A percentile compares a stretch with the other conserved stretches of the same genome.
phyloP scores from a whole-genome alignment of 208 protist genomes.

The Blechomonas ayalai region DNA sequence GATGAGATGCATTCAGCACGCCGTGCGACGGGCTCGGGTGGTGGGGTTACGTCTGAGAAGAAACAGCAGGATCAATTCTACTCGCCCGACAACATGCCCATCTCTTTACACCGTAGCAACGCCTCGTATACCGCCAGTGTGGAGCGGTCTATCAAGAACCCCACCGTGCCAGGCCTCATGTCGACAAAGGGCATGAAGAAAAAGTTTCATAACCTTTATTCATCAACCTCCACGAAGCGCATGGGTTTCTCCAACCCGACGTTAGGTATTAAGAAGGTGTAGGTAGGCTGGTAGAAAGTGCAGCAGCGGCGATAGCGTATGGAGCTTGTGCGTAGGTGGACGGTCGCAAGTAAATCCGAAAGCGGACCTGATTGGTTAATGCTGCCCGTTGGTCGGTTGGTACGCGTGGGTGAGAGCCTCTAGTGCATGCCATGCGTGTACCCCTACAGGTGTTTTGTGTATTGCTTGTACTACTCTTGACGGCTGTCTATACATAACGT shows the following conservation, averaged over 20 bases:
- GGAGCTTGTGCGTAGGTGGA: too few relatives aligned
- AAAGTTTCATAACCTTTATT: slow-evolving; percentile 89
- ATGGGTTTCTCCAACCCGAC: slow-evolving; percentile 86
- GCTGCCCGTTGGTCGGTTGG: too few relatives aligned
- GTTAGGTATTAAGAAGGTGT: slow-evolving; percentile 85
- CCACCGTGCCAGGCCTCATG: slow-evolving; percentile 85
- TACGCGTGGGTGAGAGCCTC: too few relatives aligned
- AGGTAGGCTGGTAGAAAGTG: slow-evolving; percentile 2
- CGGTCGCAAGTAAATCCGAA: too few relatives aligned
- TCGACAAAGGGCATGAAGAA: slow-evolving; percentile 89
- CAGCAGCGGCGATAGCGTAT: too few relatives aligned
- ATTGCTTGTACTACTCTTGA: too few relatives aligned
- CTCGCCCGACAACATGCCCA: slow-evolving; percentile 37
- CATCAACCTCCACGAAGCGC: slow-evolving; percentile 78
- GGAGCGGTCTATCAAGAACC: slow-evolving; percentile 73
- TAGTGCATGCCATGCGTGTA: too few relatives aligned
- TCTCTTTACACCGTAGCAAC: slow-evolving; percentile 52
- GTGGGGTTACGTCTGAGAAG: slow-evolving; percentile 54
- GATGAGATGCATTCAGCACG: slow-evolving; percentile 39
- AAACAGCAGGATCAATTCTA: slow-evolving; percentile 78
- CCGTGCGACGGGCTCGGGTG: slow-evolving; percentile 21
- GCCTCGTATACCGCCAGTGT: slow-evolving; percentile 49
- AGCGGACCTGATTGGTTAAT: too few relatives aligned
- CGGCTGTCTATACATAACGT: too few relatives aligned
- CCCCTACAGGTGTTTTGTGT: too few relatives aligned